Conservation (phyloP, 1,284 basidiomycete genomes). For the Cutaneotrichosporon cutaneum region DNA sequence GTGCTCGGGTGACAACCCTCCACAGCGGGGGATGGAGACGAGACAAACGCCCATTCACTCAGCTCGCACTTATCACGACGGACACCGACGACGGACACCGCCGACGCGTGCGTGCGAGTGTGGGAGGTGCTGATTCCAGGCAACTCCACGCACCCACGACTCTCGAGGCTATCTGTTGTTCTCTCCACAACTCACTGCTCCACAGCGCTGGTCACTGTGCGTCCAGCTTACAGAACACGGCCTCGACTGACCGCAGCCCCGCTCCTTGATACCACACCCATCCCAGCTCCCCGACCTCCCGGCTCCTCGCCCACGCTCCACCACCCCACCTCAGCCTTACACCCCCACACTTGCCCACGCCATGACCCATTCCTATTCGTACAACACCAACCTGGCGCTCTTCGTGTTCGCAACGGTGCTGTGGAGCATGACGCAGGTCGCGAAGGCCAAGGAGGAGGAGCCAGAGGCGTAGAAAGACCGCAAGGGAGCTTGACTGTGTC, state of each 20-base stretch:
- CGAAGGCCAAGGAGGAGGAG: not conserved
- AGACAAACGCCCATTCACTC: not conserved
- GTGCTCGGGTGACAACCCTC: too few relatives aligned
- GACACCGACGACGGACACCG: not conserved
- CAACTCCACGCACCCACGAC: not conserved
- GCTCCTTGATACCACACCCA: not conserved
- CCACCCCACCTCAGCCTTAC: not conserved
- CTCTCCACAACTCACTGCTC: too few relatives aligned
- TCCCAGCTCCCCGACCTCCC: not conserved
- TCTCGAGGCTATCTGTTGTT: too few relatives aligned
- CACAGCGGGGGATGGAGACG: too few relatives aligned
- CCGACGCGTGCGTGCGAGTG: not conserved
- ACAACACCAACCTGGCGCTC: constrained; percentile 10
- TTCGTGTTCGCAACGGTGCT: constrained; percentile 7
- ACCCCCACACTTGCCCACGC: not conserved
- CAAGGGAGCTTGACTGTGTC: too few relatives aligned
- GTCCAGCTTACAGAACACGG: too few relatives aligned
- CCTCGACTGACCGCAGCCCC: not conserved
- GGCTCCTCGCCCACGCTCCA: not conserved
- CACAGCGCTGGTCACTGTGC: not conserved
- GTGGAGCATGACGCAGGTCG: constrained; percentile 8
- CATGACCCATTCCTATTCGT: not conserved
- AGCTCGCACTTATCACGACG: not conserved
- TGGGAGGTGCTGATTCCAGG: not conserved
- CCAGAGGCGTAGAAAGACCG: not conserved